These are phyloP conservation scores for Ganoderma lucidum DNA, from an alignment of 1,284 basidiomycete species.

Conservation along the genomic window DNA sequence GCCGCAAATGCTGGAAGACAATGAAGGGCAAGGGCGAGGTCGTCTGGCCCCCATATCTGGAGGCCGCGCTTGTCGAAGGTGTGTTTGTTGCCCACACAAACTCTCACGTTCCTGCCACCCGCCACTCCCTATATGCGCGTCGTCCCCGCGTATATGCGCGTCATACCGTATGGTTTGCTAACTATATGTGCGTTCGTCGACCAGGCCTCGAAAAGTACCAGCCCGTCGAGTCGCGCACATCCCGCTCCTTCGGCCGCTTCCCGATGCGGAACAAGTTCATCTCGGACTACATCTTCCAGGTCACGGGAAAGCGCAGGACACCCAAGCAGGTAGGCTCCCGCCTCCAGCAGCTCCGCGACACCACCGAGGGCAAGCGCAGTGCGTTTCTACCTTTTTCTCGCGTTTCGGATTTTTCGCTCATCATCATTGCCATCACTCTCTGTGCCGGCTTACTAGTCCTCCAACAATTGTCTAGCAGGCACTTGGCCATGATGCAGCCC, in stretches of 20 bases:
- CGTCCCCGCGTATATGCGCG: conserved; percentile 4
- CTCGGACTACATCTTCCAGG: conserved; percentile 72
- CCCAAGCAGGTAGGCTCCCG: conserved; percentile 81
- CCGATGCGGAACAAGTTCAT: conserved; percentile 81
- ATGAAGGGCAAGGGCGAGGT: conserved; percentile 70
- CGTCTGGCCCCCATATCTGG: conserved; percentile 80
- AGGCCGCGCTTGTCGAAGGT: conserved; percentile 80
- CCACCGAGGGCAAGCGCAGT: conserved; percentile 71
- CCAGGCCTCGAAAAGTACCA: conserved; percentile 73
- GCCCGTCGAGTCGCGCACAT: conserved; percentile 74
- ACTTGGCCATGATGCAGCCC: conserved; percentile 39
- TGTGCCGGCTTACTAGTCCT: conserved; percentile 21
- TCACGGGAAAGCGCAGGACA: conserved; percentile 70
- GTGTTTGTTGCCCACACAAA: conserved; percentile 11
- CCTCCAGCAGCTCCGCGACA: conserved; percentile 76
- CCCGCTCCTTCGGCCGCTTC: conserved; percentile 73
- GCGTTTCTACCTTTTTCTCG: conserved; percentile 20
- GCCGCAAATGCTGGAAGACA: conserved; percentile 79
- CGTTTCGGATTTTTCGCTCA: conserved; percentile 1
- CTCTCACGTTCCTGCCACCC: conserved; percentile 9
- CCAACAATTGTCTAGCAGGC: conserved; percentile 43
- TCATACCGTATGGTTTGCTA: not conserved
- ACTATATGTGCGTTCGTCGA: conserved; percentile 21
- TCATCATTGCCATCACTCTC: not conserved
- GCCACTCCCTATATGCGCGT: conserved; percentile 11